Evolutionary conservation across 2,329 filamentous ascomycete species (phyloP), one percentile per base, ranked within the genome.

Genomic region (Aspergillus caelatus): DNA sequence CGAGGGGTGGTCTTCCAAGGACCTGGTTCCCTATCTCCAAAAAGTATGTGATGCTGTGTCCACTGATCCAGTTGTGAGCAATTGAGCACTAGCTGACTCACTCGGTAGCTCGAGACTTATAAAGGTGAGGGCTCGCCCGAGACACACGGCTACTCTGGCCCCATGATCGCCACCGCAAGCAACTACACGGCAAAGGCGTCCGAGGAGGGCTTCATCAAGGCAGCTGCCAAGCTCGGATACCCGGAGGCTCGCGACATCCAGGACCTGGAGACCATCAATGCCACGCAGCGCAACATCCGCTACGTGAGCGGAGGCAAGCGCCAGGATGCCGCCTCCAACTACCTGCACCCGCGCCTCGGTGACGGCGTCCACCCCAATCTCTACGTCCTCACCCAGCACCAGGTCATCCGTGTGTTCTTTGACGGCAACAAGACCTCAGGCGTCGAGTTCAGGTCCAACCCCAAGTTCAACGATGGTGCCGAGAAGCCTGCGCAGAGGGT

Each of bases 261-360:
- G 28, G 53, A 56, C 53, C 53, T 56, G 32, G 53, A 56, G 21
- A 56, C 53, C 34, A 28, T 32, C 32, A 56, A 56, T 34, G 53
- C 32, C 53, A 39, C 41, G 23, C 53, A 56, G 41, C 53, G 53
- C 10, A 39, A 32, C 53, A 32, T 56, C 32, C 32, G 58, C 45
- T 60, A 39, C 23, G 58, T 60, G 21, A 32, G n/a, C 46, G 46
- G 53, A 19, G 48, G 58, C 21, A 30, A 32, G 32, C 45, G 58
- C 21, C 58, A 60, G 34, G 58, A 60, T 32, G 58, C 58, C 30
- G 58, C 58, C 32, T 36, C 32, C 43, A 53, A 53, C 34, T 60
- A 60, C 48, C 32, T 60, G 30, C 58, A 60, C 53, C 58, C 48
- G 32, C 23, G 34, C 8, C 48, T 60, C 30, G 45, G 43, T 30